Evolutionary conservation across 768 basidiomycete genomes (phyloP).

Genomic region (Suillus spraguei): DNA sequence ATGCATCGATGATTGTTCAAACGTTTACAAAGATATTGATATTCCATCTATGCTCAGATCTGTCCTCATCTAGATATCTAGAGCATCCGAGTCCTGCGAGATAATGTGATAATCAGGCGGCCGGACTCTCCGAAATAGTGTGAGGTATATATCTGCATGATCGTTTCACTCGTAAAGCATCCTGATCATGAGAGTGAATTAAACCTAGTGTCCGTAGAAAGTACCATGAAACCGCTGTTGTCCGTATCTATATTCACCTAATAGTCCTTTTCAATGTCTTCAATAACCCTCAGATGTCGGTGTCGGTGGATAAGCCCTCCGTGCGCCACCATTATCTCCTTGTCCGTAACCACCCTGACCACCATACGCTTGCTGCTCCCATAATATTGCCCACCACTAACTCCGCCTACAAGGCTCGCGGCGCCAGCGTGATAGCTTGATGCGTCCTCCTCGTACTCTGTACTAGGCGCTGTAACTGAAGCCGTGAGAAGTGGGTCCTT

Average conservation of each 20-base stretch:
- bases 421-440: conserved; percentile 57
- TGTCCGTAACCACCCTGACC: conserved; percentile 29
- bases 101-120: not conserved
- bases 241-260: conserved; percentile 19
- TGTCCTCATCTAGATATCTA: not conserved
- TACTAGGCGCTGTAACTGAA: conserved; percentile 26
- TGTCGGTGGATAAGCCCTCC: conserved; percentile 50
- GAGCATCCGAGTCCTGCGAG: not conserved
- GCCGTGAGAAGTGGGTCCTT: conserved; percentile 86
- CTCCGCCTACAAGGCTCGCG: conserved; percentile 76
- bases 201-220: conserved; percentile 20
- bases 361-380: conserved; percentile 29
- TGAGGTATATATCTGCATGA: not conserved
- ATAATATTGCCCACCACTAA: conserved; percentile 73
- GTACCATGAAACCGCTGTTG: conserved; percentile 20
- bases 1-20: not conserved
- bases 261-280: conserved; percentile 15
- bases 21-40: not conserved
- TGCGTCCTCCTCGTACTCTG: conserved; percentile 50
- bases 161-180: not conserved
- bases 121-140: not conserved
- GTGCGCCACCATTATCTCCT: conserved; percentile 22
- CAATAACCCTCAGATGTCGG: conserved; percentile 50
- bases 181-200: conserved; percentile 24
- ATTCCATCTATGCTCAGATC: not conserved